These are phyloP conservation scores for Panaeolus papilionaceus DNA, from an alignment of 768 basidiomycete genomes.

Conservation along the genomic window DNA sequence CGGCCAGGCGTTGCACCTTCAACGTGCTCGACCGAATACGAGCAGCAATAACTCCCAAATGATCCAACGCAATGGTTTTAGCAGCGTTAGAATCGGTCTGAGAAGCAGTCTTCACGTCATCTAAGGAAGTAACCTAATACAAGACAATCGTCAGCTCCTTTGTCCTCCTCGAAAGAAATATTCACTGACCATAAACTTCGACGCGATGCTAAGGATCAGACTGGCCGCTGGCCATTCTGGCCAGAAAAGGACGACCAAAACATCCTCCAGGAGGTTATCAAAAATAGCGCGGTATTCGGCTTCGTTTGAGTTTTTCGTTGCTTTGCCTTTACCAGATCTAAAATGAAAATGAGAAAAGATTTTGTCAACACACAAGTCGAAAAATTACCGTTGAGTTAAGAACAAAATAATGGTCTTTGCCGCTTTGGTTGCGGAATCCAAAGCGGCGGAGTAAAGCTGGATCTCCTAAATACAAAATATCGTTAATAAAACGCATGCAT, in stretches of 20 bases:
- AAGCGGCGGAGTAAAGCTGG: constrained; percentile 67
- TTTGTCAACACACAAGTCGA: background rate
- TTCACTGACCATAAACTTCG: constrained; percentile 79
- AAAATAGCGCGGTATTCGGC: constrained; percentile 93
- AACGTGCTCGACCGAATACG: constrained; percentile 69
- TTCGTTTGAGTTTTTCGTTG: constrained; percentile 91
- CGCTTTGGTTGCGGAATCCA: constrained; percentile 85
- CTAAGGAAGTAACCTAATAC: constrained; percentile 76
- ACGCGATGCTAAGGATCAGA: constrained; percentile 78
- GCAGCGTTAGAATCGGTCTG: constrained; percentile 82
- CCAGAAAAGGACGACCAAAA: constrained; percentile 88
- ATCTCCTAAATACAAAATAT: constrained; percentile 58
- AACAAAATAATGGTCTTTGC: constrained; percentile 86
- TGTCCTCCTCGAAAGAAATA: background rate
- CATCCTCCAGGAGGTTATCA: constrained; percentile 88
- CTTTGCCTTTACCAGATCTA: constrained; percentile 86
- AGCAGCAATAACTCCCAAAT: constrained; percentile 92
- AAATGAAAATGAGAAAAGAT: constrained; percentile 14
- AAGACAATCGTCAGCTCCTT: background rate
- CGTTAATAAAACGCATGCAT: background rate
- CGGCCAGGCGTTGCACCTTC: constrained; percentile 45
- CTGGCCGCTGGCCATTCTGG: constrained; percentile 98
- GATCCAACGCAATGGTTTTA: constrained; percentile 90
- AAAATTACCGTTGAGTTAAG: constrained; percentile 65
- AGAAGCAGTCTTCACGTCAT: constrained; percentile 75